A percentile compares a stretch with the other conserved stretches of the same genome.
Evolutionary conservation across 768 basidiomycete genomes (phyloP).

Genomic region (Hericium coralloides): DNA sequence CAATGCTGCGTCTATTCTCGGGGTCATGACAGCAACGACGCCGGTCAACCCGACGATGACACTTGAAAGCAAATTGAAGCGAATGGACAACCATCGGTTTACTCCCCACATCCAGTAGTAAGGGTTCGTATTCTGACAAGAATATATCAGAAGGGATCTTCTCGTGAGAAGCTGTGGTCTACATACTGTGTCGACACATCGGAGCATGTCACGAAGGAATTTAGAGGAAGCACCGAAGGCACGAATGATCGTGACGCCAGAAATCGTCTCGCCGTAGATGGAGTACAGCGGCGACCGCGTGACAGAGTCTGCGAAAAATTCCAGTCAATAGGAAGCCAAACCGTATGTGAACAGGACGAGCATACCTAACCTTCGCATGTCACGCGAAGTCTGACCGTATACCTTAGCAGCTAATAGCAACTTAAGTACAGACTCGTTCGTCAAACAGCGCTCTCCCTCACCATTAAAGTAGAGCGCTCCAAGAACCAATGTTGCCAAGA

Average conservation of each 20-base stretch:
- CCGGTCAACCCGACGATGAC: constrained; percentile 68
- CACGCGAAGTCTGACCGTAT: constrained; percentile 84
- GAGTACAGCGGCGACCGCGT: constrained; percentile 43
- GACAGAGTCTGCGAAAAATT: constrained; percentile 26
- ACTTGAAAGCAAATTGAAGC: constrained; percentile 77
- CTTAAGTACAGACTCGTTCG: not conserved
- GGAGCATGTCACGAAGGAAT: constrained; percentile 77
- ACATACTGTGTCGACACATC: constrained; percentile 71
- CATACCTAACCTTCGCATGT: constrained; percentile 71
- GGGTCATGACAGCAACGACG: constrained; percentile 54
- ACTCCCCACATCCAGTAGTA: constrained; percentile 94
- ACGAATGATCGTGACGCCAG: constrained; percentile 48
- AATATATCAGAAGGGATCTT: not conserved
- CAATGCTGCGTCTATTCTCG: constrained; percentile 66
- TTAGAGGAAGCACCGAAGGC: constrained; percentile 87
- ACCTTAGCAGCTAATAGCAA: constrained; percentile 17
- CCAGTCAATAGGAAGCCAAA: not conserved
- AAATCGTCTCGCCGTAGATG: constrained; percentile 44
- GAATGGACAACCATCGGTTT: constrained; percentile 84
- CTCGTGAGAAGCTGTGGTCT: not conserved
- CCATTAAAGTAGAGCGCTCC: constrained; percentile 65
- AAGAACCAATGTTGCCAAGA: constrained; percentile 48
- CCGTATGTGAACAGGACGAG: not conserved
- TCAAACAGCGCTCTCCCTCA: constrained; percentile 22
- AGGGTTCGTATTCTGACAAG: constrained; percentile 50